Conservation (phyloP, 495 filamentous ascomycete genomes). For the Penicillium alfredii region DNA sequence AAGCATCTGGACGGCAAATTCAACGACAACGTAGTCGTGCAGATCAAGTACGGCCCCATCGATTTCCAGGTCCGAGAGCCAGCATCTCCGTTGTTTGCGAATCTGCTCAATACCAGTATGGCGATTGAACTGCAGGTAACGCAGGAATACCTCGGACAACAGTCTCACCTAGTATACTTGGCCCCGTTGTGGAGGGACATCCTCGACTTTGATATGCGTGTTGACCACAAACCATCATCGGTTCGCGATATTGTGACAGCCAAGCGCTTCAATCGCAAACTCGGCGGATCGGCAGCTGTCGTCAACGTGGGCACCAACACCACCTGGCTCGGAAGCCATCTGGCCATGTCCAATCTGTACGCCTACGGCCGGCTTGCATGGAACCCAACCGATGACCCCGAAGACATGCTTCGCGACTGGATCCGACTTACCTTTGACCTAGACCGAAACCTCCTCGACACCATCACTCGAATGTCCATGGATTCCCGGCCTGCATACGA, state of each 20-base stretch:
- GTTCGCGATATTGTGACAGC: slow-evolving; percentile 55
- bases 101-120: slow-evolving; percentile 49
- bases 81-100: slow-evolving; percentile 61
- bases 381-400: slow-evolving; percentile 45
- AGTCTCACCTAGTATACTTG: slow-evolving; percentile 61
- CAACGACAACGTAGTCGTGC: slow-evolving; percentile 63
- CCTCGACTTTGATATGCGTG: slow-evolving; percentile 59
- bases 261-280: slow-evolving; percentile 49
- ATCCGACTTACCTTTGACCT: slow-evolving; percentile 57
- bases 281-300: slow-evolving; percentile 60
- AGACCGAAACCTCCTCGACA: slow-evolving; percentile 47
- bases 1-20: slow-evolving; percentile 58
- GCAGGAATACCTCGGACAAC: slow-evolving; percentile 69
- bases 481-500: slow-evolving; percentile 66
- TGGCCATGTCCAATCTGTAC: slow-evolving; percentile 68
- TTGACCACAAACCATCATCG: slow-evolving; percentile 47
- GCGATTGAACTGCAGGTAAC: slow-evolving; percentile 63
- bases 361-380: slow-evolving; percentile 63
- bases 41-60: slow-evolving; percentile 70
- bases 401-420: slow-evolving; percentile 57
- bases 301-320: slow-evolving; percentile 63
- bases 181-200: slow-evolving; percentile 62
- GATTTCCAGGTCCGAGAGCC: slow-evolving; percentile 74
- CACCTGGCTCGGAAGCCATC: slow-evolving; percentile 63
- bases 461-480: slow-evolving; percentile 60